Base-by-base conservation (phyloP, 495 filamentous ascomycete genomes). In the Penicillium verhagenii region DNA sequence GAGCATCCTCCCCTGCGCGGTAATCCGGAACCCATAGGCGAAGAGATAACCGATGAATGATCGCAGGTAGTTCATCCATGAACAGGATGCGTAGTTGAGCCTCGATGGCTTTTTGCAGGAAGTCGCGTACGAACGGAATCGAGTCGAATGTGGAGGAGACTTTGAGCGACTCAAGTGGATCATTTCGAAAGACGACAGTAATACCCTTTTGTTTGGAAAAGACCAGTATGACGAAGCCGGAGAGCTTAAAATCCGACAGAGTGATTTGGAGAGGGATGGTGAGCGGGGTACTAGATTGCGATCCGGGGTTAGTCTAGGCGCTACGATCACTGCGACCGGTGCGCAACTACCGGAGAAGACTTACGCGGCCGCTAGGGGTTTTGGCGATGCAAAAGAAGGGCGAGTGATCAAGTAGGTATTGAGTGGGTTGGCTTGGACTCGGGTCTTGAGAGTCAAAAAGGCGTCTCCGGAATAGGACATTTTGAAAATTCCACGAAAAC, bases 71-170 rank as follows among this genome's bases (percentile, higher is more conserved):
- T 68, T 98, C 94, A 55, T 98, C 94, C 91, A 97, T 97, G 68
- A 98, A 91, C 61, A 98, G 66, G 44, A 90, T 87, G 37, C 94
- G 83, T 29, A 98, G 74, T 67, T 97, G 94, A n/a, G 80, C 86
- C 72, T 98, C 94, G 63, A 98, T 98, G 52, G 93, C 95, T 64
- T 89, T 91, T 65, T 98, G 94, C 43, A 98, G 78, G 70, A 97
- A 98, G 66, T 97, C 93, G 52, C 93, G 86, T 50, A 98, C 93
- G 61, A 97, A 98, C 9, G 93, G 93, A 61, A 98, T 98, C 10
- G 94, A 96, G 74, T 98, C 94, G 69, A 97, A 98, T 23, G 94
- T 98, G 53, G 91, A 96, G 2, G 94, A 97, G 56, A 98, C 94
- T 76, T 97, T 97, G 57, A 98, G 85, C 13, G 92, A 96, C 63